Evolutionary conservation across 768 basidiomycete genomes (phyloP).

Genomic region (Galerina sulciceps): DNA sequence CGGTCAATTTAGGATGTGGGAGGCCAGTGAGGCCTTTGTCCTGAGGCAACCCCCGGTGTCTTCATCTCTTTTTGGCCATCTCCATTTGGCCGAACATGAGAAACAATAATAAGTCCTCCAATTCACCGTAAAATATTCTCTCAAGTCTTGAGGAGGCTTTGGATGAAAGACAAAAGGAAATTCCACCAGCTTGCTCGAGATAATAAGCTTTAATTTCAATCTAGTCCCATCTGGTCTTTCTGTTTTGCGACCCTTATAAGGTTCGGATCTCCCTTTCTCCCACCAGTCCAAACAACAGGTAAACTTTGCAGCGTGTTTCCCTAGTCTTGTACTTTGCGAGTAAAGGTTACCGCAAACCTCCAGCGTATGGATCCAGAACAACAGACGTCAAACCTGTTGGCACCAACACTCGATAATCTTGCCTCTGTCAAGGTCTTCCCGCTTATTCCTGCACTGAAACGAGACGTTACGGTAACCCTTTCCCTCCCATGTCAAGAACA

Average conservation of each 20-base stretch:
- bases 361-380: conserved; percentile 47
- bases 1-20: conserved; percentile 30
- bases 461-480: conserved; percentile 65
- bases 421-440: conserved; percentile 78
- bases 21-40: conserved; percentile 18
- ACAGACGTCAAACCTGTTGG: conserved; percentile 44
- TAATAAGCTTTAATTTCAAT: conserved; percentile 8
- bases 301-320: not conserved
- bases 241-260: not conserved
- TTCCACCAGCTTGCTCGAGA: not conserved
- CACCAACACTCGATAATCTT: conserved; percentile 60
- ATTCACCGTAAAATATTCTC: conserved; percentile 1
- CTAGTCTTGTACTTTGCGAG: conserved; percentile 13
- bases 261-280: not conserved
- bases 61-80: conserved; percentile 27
- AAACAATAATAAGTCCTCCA: conserved; percentile 5
- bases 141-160: not conserved
- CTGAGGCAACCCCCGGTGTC: conserved; percentile 23
- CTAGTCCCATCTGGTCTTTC: conserved; percentile 4
- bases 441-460: conserved; percentile 74
- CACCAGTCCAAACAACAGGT: not conserved
- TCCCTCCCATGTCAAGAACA: conserved; percentile 5
- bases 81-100: conserved; percentile 13
- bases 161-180: conserved; percentile 21
- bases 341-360: not conserved